Conservation (phyloP, 2,329 filamentous ascomycete species). For the Neonectria neomacrospora region DNA sequence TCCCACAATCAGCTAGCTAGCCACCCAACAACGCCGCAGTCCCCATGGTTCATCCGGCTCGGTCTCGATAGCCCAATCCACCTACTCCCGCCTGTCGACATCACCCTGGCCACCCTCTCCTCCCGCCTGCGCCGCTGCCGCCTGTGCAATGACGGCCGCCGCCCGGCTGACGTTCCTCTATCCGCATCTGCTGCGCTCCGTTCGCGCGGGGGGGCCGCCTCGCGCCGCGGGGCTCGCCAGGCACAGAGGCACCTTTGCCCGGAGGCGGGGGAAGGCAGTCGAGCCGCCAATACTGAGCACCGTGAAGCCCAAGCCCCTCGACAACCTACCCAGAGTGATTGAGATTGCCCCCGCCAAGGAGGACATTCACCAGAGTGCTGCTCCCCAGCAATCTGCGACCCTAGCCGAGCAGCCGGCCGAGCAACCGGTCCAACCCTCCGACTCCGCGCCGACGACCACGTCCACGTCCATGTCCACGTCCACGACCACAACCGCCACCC, state of each 20-base stretch:
- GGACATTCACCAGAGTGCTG: conserved; percentile 11
- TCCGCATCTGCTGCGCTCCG: conserved; percentile 70
- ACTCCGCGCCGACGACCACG: conserved; percentile 19
- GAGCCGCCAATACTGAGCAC: conserved; percentile 58
- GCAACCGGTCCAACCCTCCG: conserved; percentile 23
- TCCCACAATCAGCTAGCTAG: conserved; percentile 12
- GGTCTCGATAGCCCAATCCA: conserved; percentile 25
- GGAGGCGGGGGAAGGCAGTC: conserved; percentile 70
- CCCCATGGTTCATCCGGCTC: conserved; percentile 33
- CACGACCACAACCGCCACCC: conserved; percentile 3
- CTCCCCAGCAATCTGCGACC: not conserved
- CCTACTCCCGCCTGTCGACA: conserved; percentile 15
- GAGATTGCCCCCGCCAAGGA: conserved; percentile 27
- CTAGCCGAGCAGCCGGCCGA: not conserved
- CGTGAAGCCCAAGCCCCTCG: conserved; percentile 33
- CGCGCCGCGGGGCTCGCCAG: conserved; percentile 54
- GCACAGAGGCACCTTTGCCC: conserved; percentile 59
- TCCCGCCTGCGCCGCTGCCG: conserved; percentile 19
- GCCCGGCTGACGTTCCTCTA: conserved; percentile 75
- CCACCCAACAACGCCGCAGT: conserved; percentile 3
- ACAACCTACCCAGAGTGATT: conserved; percentile 31
- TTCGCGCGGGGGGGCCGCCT: conserved; percentile 45
- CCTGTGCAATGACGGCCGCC: conserved; percentile 68
- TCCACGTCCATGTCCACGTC: too few species aligned
- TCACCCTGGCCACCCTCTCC: not conserved